Evolutionary conservation across 2,329 filamentous ascomycete species (phyloP), one percentile per base, ranked within the genome.

Genomic region (Hypoxylon sp.): DNA sequence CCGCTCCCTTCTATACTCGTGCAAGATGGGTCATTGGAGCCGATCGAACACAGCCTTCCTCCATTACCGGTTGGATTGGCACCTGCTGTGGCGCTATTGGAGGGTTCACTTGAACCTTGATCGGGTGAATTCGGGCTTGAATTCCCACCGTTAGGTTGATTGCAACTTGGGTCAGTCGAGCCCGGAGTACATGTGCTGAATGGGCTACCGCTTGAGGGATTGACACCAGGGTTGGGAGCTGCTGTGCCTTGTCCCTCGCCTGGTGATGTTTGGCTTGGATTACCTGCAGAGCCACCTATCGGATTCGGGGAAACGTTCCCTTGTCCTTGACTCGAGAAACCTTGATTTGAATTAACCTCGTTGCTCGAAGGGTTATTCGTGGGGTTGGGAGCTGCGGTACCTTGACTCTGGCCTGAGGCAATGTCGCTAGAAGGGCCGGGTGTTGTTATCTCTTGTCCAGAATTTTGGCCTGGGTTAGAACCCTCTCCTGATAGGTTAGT

Each of bases 1-100:
- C 29, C 40, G 8, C 34, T 44, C 2, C 51, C 44, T 16, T 11
- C 23, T 32, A 41, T 29, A 16, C 35, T 50, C 1, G 51, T 55
- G 23, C 51, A 55, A 13, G 40, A 35, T 17, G 51, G 45, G 11
- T 46, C 45, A 37, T 55, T 42, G 1, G 41, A 49, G 15, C 40
- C 40, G 16, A 49, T 41, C 5, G 41, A 17, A 19, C 51, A 55
- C 7, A 27, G 6, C 11, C 34, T 32, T 4, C 46, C 32, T 4
- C 35, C 26, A 35, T 32, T 42, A 5, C 36, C 30, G 6, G 41
- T 43, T 37, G 52, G 37, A 13, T 41, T 44, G 21, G 51, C 37
- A n/a, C 23, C 21, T 12, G 25, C 15, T 17, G 29, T 38, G 7
- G 21, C 45, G 21, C 25, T 38, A 30, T 49, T 48, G 30, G 40